Evolutionary conservation across 495 filamentous ascomycete genomes (phyloP), one percentile per base, ranked within the genome.

Genomic region (Annulohypoxylon moriforme): DNA sequence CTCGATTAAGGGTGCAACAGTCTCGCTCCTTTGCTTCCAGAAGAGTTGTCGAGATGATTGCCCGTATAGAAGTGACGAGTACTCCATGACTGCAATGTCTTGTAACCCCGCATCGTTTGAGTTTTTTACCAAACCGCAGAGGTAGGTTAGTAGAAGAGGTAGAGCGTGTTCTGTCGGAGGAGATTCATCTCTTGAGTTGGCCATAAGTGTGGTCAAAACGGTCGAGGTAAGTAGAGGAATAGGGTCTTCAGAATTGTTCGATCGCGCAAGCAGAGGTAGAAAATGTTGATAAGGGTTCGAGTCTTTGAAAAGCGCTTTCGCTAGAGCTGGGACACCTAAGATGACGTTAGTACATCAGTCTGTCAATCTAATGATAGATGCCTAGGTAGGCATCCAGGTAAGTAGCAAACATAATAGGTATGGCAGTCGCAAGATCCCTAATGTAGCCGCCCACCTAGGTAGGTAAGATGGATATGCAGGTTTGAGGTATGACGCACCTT

Each of bases 81-180:
- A 96, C 77, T 93, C 89, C 77, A 94, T 91, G 9, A 98, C 94
- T 4, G 93, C 95, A 78, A 98, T 97, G 75, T 99, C 96, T 79
- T 98, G 96, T 20, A 97, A 85, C 18, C 93, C 93, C 62, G 92
- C 92, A 68, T 85, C 83, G 75, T 94, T 94, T 55, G 92, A 85
- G 76, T 89, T 93, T 81, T 93, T 92, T 59, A 92, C 90, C 47
- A 93, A 83, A 40, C 87, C 87, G n/a, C 93, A 90, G 40, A 98
- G 88, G 81, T 97, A 98, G 75, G 84, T 88, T 81, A 94, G 94
- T 31, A 98, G 83, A 75, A 92, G 85, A n/a, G 94, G 91, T 42
- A 98, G 84, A 24, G 96, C 94, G 52, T 77, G 77, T 72, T 91
- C 86, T 36, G 92, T 92, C 44, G 82, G 71, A 27, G 73, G 52